Conservation (phyloP, 2,329 filamentous ascomycete genomes). For the Epichloe bromicola region DNA sequence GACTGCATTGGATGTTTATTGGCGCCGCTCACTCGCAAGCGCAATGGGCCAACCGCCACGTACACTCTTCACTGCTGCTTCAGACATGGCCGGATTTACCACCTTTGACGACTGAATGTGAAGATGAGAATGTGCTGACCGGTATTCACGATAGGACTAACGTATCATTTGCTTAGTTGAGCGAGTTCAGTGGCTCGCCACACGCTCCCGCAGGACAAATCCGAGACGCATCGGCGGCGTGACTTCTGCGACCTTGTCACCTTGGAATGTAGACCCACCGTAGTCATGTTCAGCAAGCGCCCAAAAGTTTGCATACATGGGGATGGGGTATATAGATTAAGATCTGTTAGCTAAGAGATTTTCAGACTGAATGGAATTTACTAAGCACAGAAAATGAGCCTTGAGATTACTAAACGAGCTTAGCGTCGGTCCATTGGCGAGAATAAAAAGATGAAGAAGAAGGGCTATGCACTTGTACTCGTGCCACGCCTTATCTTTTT, state of each 20-base stretch:
- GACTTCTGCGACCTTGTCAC: not conserved
- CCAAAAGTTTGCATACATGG: too few species aligned
- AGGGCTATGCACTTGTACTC: too few species aligned
- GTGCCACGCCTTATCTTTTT: too few species aligned
- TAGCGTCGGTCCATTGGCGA: too few species aligned
- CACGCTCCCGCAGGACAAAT: not conserved
- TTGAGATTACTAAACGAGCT: too few species aligned
- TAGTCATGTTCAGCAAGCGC: not conserved
- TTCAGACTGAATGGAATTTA: too few species aligned
- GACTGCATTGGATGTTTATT: not conserved
- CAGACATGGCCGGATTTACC: not conserved
- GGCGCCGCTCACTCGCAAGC: not conserved
- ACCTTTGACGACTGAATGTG: not conserved
- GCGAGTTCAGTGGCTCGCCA: not conserved
- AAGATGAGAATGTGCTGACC: not conserved
- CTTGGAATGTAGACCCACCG: not conserved
- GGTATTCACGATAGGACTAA: not conserved
- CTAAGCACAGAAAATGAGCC: too few species aligned
- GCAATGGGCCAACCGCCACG: not conserved
- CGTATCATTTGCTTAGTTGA: not conserved
- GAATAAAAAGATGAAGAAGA: too few species aligned
- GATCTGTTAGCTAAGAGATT: too few species aligned
- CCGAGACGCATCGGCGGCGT: not conserved
- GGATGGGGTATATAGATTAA: too few species aligned
- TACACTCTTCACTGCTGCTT: not conserved